phyloP scores from a whole-genome alignment of 75 land plant species.

The Pinus tabuliformis region DNA sequence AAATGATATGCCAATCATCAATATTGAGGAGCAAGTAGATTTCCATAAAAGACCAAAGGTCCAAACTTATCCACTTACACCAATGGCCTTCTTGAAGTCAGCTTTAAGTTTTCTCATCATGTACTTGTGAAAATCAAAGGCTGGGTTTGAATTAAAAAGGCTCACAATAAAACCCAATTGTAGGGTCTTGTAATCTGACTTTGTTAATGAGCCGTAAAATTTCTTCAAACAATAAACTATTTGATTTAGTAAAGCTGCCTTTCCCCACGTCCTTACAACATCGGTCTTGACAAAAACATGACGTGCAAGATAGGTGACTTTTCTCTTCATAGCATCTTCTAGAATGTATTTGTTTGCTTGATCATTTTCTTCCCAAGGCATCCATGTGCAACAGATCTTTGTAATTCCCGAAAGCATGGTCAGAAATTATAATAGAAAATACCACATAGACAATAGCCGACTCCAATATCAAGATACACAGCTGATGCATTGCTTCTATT shows the following conservation, averaged over 20 bases:
- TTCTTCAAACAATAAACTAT: conserved; percentile 17
- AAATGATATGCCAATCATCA: conserved; percentile 24
- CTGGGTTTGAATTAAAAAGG: neutral
- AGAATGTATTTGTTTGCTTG: conserved; percentile 7
- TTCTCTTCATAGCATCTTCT: conserved; percentile 4
- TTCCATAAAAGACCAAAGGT: conserved; percentile 63
- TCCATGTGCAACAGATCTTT: conserved; percentile 44
- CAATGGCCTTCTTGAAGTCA: conserved; percentile 29
- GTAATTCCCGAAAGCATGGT: conserved; percentile 60
- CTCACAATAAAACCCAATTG: conserved; percentile 19
- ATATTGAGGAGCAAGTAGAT: conserved; percentile 60
- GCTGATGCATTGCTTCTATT: conserved; percentile 64
- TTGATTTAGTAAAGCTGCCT: conserved; percentile 24
- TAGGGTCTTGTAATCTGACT: conserved; percentile 9
- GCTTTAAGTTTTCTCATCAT: conserved; percentile 25
- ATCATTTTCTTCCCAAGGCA: conserved; percentile 42
- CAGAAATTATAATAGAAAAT: conserved; percentile 34
- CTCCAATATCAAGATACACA: conserved; percentile 86
- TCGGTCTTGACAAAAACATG: conserved; percentile 14
- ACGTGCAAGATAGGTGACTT: conserved; percentile 37
- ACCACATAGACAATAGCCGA: conserved; percentile 78
- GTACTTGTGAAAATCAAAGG: conserved; percentile 26
- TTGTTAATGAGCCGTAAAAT: conserved; percentile 5
- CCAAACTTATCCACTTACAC: conserved; percentile 47
- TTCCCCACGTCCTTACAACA: conserved; percentile 19